These are phyloP conservation scores for Chaetomiaceae sp. DNA, from an alignment of 2,329 filamentous ascomycete species.

Conservation along the genomic window DNA sequence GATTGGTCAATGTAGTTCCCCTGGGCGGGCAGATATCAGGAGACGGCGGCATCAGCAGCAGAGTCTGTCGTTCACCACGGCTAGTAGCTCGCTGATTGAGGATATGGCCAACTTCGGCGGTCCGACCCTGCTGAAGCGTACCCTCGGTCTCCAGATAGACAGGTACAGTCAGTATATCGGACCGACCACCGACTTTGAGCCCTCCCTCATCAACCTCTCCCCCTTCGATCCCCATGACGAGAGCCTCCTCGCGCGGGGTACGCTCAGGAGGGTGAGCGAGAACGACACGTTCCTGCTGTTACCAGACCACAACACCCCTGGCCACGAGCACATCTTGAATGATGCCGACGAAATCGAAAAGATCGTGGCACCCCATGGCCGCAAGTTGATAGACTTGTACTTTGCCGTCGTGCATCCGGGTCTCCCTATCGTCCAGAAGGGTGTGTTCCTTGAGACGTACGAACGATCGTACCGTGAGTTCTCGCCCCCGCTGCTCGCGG, in stretches of 20 bases:
- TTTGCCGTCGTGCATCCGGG: constrained; percentile 76
- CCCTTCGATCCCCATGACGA: constrained; percentile 78
- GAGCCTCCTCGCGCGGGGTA: constrained; percentile 65
- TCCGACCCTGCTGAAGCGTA: constrained; percentile 61
- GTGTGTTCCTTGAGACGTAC: constrained; percentile 75
- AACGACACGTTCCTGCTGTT: constrained; percentile 76
- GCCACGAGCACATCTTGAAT: constrained; percentile 64
- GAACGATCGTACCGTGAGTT: constrained; percentile 68
- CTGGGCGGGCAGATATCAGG: constrained; percentile 51
- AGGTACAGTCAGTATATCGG: constrained; percentile 81
- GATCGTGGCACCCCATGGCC: constrained; percentile 72
- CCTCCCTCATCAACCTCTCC: constrained; percentile 75
- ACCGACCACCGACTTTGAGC: constrained; percentile 77
- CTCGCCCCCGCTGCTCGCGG: constrained; percentile 70
- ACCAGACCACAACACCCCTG: constrained; percentile 67
- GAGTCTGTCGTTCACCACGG: constrained; percentile 58
- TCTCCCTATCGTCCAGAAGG: constrained; percentile 79
- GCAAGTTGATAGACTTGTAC: constrained; percentile 72
- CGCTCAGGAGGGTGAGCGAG: constrained; percentile 70
- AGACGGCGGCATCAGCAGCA: constrained; percentile 51
- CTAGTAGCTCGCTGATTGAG: constrained; percentile 60
- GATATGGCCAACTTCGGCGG: constrained; percentile 68
- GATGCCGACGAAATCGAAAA: constrained; percentile 67
- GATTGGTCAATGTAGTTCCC: constrained; percentile 52
- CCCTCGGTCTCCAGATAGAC: constrained; percentile 70